These are phyloP conservation scores for Botrytis elliptica DNA, from an alignment of 2,329 filamentous ascomycete genomes.

Conservation along the genomic window DNA sequence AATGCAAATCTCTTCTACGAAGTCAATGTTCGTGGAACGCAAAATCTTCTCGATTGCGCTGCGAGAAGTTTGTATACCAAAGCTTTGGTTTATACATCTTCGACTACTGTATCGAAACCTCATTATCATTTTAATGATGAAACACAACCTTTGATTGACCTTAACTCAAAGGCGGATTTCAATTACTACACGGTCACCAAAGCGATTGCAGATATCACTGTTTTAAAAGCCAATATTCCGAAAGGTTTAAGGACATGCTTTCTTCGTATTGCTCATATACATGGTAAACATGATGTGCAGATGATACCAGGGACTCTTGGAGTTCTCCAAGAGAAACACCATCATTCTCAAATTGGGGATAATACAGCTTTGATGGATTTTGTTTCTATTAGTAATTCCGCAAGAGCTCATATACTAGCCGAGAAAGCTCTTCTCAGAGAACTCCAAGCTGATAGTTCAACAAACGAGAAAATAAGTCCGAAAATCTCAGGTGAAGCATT, in stretches of 20 bases:
- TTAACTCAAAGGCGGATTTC: background rate
- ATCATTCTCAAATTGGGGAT: background rate
- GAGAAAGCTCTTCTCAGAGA: background rate
- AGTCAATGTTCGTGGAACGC: background rate
- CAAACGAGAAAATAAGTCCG: background rate
- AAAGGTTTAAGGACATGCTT: background rate
- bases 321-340: background rate
- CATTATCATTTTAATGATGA: background rate
- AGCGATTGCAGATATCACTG: background rate
- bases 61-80: background rate
- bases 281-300: background rate
- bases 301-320: background rate
- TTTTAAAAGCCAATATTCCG: background rate
- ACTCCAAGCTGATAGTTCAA: background rate
- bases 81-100: background rate
- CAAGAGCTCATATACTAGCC: background rate
- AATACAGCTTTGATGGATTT: background rate
- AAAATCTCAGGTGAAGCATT: slow-evolving; percentile 41
- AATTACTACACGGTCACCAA: background rate
- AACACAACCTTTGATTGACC: too few species aligned
- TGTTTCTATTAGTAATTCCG: background rate
- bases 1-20: background rate
- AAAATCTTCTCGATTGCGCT: background rate
- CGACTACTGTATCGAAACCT: background rate
- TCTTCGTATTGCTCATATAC: background rate